Base-by-base conservation (phyloP, 2,329 filamentous ascomycete species). In the Apiospora marii region DNA sequence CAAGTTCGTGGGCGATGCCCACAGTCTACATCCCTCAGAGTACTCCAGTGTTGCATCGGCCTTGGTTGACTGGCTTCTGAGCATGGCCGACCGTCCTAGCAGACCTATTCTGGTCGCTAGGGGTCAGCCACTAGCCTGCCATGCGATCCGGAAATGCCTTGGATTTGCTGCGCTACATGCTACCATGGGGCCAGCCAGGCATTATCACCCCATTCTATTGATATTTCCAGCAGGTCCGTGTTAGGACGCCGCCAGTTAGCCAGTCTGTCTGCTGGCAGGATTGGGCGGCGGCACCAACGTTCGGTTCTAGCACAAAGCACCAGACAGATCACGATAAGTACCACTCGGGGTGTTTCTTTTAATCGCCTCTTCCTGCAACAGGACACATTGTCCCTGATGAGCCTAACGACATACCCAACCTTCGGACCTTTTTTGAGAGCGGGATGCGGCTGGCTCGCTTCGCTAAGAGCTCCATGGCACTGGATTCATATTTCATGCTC, bases 41-140 rank as follows among this genome's bases (percentile, higher is more conserved):
- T 30, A 53, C 51, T 27, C 27, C 27, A 3, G 10, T n/a, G 8
- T 51, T 14, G n/a, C 30, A 61, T 61, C 53, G 53, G 34, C 58
- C 34, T 64, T 64, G 34, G 19, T 64, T 37, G 58, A 37, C 53
- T 30, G 51, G 24, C 13, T 19, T 61, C 53, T 64, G 58, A 34
- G 3, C 58, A 64, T 41, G 58, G 34, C 58, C 13, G 58, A 64
- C 58, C 58, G 58, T 64, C 58, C 58, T 64, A n/a, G 58, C 30
- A 64, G 34, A 34, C 58, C 58, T 64, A 64, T 64, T 64, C 58
- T 64, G 58, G 58, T 64, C 58, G 58, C 58, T 64, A 64, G 58
- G 58, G 58, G 58, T n/a, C 22, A 30, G 30, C 58, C 58, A n/a
- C 58, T 64, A 64, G 34, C 34, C 19, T 41, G 58, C 34, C 58